Base-by-base conservation (phyloP, 805 yeast species). In the Sugiyamaella lignohabitans region DNA sequence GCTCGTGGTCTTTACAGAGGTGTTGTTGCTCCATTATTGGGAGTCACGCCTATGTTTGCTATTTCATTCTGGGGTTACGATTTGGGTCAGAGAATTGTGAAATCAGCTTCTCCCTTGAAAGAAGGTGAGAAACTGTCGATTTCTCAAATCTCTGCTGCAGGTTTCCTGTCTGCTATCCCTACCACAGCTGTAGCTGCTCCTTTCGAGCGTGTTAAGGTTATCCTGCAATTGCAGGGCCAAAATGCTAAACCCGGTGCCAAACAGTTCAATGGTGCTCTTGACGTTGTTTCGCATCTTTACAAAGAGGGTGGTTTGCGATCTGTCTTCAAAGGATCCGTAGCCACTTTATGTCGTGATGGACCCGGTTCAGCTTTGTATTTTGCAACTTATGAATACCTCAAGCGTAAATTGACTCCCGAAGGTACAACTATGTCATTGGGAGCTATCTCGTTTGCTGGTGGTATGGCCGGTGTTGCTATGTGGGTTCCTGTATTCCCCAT, bases 1-100 rank as follows among this genome's bases (percentile, higher is more conserved):
- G 77, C 79, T 2, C 54, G 72, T 21, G 97, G 98, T 1, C 79
- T 91, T 54, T 91, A 91, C 67, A 73, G 95, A 60, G 98, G 98
- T 49, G 97, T 93, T 27, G 73, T 85, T 10, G 96, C 98, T 11
- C 98, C 98, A 2, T 69, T 91, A 44, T 62, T 86, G n/a, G 98
- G 98, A 20, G 97, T 91, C 19, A 93, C 98, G 0, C 98, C 98
- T 23, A 93, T 91, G 86, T 93, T 93, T 71, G 98, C 98, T 1
- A 93, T 93, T 20, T 84, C 95, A 1, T 91, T 91, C 70, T 91
- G 98, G 98, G 98, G 98, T 60, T 91, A 93, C 66, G 97, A 88
- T 61, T 72, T 87, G 45, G 98, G 98, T 52, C 88, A 87, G 68
- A 79, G 78, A 53, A 49, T 91, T 2, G 94, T 89, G 2, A 57